phyloP scores from a whole-genome alignment of 192 early-diverging fungal genomes.

The Rhizophagus prolifer region DNA sequence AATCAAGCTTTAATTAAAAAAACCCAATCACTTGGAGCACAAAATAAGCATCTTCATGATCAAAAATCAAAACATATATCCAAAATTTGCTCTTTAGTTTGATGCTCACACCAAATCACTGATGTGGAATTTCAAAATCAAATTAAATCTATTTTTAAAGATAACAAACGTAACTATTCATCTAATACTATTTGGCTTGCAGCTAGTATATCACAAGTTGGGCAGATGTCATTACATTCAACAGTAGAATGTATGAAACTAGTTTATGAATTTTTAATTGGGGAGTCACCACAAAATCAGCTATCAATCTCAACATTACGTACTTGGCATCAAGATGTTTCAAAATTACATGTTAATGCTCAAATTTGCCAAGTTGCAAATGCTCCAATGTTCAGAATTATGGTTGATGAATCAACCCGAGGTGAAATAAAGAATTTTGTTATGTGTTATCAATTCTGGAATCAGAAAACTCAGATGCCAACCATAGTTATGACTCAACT shows the following conservation, averaged over 20 bases:
- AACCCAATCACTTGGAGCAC: too few relatives aligned
- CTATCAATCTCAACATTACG: neutral
- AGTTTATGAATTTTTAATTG: conserved; percentile 10
- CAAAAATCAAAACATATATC: conserved; percentile 8
- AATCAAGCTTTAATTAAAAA: too few relatives aligned
- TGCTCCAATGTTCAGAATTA: neutral
- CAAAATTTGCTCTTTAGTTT: neutral
- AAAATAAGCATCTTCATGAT: neutral
- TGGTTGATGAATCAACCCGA: neutral
- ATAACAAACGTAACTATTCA: neutral
- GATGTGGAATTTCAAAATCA: neutral
- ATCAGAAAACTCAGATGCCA: neutral
- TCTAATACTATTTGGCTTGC: neutral
- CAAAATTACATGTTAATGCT: neutral
- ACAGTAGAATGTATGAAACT: neutral
- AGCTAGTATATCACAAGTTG: neutral
- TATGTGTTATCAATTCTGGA: neutral
- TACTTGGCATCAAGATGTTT: neutral
- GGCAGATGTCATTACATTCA: neutral
- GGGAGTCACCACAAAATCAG: neutral
- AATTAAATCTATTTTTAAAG: neutral
- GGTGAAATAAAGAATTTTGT: conserved; percentile 3
- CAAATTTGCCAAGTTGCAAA: neutral
- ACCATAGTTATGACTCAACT: neutral
- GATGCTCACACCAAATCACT: neutral